These are phyloP conservation scores for Fusarium armeniacum DNA, from an alignment of 2,329 filamentous ascomycete genomes.

Conservation along the genomic window DNA sequence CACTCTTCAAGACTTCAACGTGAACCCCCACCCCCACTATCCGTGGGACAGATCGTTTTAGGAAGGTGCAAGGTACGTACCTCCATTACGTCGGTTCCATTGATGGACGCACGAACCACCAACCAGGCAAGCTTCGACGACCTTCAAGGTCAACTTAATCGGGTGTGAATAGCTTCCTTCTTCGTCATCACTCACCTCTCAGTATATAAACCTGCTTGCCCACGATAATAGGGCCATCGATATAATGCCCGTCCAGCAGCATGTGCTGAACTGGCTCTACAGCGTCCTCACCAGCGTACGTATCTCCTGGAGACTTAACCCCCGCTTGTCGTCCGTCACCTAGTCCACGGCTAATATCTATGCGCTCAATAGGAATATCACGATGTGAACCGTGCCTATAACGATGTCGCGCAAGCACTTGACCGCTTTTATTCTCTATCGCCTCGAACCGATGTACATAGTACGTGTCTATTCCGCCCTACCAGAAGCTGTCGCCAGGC, in stretches of 20 bases:
- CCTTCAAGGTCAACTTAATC: constrained; percentile 26
- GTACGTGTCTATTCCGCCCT: constrained; percentile 72
- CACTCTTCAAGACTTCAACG: background rate
- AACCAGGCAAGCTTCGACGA: constrained; percentile 37
- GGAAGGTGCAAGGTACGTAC: constrained; percentile 43
- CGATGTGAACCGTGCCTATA: constrained; percentile 93
- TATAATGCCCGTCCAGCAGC: constrained; percentile 82
- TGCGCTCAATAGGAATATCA: constrained; percentile 80
- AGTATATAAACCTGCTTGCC: background rate
- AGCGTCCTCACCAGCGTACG: constrained; percentile 84
- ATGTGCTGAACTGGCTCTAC: constrained; percentile 95
- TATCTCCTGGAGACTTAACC: constrained; percentile 15
- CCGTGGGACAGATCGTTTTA: constrained; percentile 32
- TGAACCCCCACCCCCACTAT: constrained; percentile 39
- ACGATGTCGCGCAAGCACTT: constrained; percentile 87
- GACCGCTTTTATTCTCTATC: constrained; percentile 83
- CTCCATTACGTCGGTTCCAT: constrained; percentile 41
- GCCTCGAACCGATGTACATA: constrained; percentile 94
- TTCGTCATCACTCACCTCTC: background rate
- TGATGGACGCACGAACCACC: constrained; percentile 39
- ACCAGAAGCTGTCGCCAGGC: constrained; percentile 52
- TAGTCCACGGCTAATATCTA: constrained; percentile 28
- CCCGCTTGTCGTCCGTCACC: constrained; percentile 19
- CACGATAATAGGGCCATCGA: background rate
- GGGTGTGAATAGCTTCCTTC: constrained; percentile 34